phyloP scores from a whole-genome alignment of 2,329 filamentous ascomycete genomes.

The Alternaria consortialis region DNA sequence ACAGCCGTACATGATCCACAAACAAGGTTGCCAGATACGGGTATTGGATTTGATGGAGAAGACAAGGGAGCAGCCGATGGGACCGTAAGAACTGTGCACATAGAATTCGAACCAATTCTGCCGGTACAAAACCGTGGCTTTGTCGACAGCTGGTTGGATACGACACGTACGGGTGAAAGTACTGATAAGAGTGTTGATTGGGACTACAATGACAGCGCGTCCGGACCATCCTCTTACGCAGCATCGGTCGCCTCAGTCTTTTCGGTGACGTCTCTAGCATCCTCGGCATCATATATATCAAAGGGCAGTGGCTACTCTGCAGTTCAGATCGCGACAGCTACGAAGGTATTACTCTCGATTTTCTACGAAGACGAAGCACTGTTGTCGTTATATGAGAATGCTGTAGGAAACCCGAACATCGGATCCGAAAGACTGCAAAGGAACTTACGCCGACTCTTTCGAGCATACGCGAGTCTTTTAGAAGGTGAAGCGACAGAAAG shows the following conservation, averaged over 20 bases:
- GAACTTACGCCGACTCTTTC: slow-evolving; percentile 14
- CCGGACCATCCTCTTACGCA: neutral
- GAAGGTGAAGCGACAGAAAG: slow-evolving; percentile 2
- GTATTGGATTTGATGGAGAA: no score
- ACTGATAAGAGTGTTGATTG: neutral
- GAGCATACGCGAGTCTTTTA: slow-evolving; percentile 7
- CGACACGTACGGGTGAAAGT: no score
- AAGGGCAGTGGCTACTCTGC: slow-evolving; percentile 15
- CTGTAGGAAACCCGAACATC: slow-evolving; percentile 5
- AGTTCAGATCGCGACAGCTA: slow-evolving; percentile 15
- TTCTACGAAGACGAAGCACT: slow-evolving; percentile 11
- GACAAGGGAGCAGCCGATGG: no score
- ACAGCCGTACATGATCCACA: no score
- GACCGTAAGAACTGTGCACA: no score
- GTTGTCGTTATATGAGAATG: slow-evolving; percentile 7
- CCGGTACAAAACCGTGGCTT: no score
- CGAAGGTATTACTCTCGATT: slow-evolving; percentile 9
- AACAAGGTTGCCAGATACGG: no score
- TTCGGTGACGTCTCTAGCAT: slow-evolving; percentile 3
- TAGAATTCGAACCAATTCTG: no score
- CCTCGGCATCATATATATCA: slow-evolving; percentile 10
- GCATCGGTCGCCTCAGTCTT: slow-evolving; percentile 6
- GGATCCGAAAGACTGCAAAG: slow-evolving; percentile 8
- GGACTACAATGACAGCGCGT: neutral
- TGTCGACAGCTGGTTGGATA: no score